Percentiles rank a stretch among this genome's conserved stretches.
These are phyloP conservation scores for Trifolium subterraneum DNA, from an alignment of 306 rosid species.

Conservation along the genomic window DNA sequence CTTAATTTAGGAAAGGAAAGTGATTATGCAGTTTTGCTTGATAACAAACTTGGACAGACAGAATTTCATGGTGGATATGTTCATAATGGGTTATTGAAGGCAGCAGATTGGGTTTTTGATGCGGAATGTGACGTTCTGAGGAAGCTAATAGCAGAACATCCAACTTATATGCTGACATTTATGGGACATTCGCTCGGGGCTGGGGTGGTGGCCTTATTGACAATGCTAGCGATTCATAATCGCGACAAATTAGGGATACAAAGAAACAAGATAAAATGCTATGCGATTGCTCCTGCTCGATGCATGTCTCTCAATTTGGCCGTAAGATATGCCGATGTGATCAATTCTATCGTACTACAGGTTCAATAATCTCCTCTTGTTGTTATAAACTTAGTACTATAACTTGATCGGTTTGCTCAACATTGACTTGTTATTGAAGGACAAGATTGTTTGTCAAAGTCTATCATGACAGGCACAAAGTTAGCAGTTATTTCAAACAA, in stretches of 20 bases:
- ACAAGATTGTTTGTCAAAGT: not conserved
- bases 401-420: conserved; percentile 31
- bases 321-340: conserved; percentile 93
- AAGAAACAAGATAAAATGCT: conserved; percentile 82
- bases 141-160: conserved; percentile 66
- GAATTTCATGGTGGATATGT: conserved; percentile 91
- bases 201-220: conserved; percentile 87
- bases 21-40: conserved; percentile 84
- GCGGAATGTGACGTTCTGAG: conserved; percentile 67
- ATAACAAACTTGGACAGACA: conserved; percentile 86
- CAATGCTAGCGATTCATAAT: conserved; percentile 67
- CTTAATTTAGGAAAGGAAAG: conserved; percentile 86
- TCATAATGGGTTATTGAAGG: conserved; percentile 88
- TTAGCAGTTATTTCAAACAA: conserved; percentile 11
- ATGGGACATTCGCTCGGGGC: conserved; percentile 91
- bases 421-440: not conserved
- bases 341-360: conserved; percentile 88
- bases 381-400: not conserved
- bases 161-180: conserved; percentile 69
- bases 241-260: conserved; percentile 69
- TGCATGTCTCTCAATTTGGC: conserved; percentile 95
- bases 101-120: conserved; percentile 78
- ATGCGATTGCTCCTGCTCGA: conserved; percentile 82
- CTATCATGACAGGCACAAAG: not conserved
- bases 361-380: conserved; percentile 46